These are phyloP conservation scores for Ceratocystis diversiconidia DNA, from an alignment of 2,329 filamentous ascomycete genomes.

Conservation along the genomic window DNA sequence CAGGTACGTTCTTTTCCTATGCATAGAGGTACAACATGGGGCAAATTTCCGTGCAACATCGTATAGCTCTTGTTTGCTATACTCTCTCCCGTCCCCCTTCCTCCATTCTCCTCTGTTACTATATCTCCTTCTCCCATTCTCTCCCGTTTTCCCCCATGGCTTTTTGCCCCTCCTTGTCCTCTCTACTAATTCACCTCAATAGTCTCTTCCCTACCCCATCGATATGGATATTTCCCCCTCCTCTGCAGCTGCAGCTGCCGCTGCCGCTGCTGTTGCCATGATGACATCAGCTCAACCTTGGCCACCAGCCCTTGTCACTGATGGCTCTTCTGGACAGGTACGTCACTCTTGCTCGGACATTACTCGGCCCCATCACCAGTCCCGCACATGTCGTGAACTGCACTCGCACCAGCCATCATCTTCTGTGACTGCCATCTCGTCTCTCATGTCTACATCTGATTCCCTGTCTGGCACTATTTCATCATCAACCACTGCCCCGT, in stretches of 20 bases:
- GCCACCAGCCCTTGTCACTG: neutral
- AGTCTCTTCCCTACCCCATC: slow-evolving; percentile 16
- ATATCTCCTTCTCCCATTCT: too few species aligned
- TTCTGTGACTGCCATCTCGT: slow-evolving; percentile 6
- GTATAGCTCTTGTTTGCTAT: neutral
- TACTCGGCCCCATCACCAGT: neutral
- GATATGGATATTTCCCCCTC: slow-evolving; percentile 11
- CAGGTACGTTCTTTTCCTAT: neutral
- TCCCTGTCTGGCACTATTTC: neutral
- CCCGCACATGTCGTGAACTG: slow-evolving; percentile 1
- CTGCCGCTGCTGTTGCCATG: slow-evolving; percentile 3
- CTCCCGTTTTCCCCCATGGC: too few species aligned
- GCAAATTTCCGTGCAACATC: neutral
- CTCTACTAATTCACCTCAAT: neutral
- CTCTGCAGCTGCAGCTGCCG: slow-evolving; percentile 5
- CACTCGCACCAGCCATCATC: neutral
- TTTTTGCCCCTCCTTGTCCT: too few species aligned
- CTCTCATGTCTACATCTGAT: slow-evolving; percentile 4
- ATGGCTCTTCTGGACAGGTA: slow-evolving; percentile 10
- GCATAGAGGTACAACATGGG: neutral
- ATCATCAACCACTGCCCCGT: slow-evolving; percentile 1
- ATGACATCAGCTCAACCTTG: slow-evolving; percentile 1
- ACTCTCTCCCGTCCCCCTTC: slow-evolving; percentile 12
- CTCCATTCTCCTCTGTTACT: too few species aligned
- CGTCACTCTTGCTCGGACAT: neutral